A percentile compares a stretch with the other conserved stretches of the same genome.
Evolutionary conservation across 768 basidiomycete species (phyloP).

Genomic region (Rhizopogon vinicolor): DNA sequence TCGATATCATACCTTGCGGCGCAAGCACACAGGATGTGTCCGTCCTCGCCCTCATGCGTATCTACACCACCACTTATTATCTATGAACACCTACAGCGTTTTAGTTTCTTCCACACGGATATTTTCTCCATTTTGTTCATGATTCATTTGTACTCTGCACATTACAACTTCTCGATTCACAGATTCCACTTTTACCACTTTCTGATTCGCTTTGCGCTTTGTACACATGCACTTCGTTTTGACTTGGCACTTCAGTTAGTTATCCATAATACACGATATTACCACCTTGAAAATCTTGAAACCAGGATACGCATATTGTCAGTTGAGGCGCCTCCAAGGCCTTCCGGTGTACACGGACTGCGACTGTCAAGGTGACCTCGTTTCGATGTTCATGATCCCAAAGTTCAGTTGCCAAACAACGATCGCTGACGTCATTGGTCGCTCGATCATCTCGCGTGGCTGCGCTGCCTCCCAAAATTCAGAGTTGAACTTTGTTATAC

Average conservation of each 20-base stretch:
- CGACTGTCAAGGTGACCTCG: too few species aligned
- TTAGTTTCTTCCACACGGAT: not conserved
- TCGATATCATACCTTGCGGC: slow-evolving; percentile 7
- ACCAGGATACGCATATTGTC: too few species aligned
- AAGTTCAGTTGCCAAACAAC: too few species aligned
- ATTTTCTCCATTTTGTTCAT: slow-evolving; percentile 1
- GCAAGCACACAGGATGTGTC: slow-evolving; percentile 7
- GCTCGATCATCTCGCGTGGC: too few species aligned
- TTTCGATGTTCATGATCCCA: too few species aligned
- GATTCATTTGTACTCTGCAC: not conserved
- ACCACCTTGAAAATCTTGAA: too few species aligned
- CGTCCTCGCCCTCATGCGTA: slow-evolving; percentile 12
- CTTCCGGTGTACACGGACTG: too few species aligned
- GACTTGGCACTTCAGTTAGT: not conserved
- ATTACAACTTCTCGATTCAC: not conserved
- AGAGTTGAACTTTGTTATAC: too few species aligned
- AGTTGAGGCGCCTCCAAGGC: too few species aligned
- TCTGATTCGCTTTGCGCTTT: not conserved
- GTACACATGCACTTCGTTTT: not conserved
- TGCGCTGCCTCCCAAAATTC: too few species aligned
- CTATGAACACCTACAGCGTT: slow-evolving; percentile 5
- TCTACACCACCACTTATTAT: slow-evolving; percentile 13
- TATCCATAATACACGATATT: too few species aligned
- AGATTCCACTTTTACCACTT: not conserved
- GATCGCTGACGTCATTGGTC: too few species aligned